Evolutionary conservation across 768 basidiomycete genomes (phyloP).

Genomic region (Termitomyces sp.): DNA sequence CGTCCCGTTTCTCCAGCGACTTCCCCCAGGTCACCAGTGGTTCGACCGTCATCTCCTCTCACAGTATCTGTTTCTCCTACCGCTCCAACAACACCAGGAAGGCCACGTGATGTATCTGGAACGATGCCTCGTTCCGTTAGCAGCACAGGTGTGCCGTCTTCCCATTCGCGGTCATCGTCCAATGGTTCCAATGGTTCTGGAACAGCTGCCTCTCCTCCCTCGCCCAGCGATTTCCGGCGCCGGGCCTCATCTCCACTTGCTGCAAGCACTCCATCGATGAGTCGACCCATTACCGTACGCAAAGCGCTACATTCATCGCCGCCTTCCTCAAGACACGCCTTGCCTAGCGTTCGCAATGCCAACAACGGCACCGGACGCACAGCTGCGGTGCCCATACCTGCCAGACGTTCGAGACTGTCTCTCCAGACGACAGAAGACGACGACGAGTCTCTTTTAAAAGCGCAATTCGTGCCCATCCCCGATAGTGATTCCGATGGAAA

Average conservation of each 20-base stretch:
- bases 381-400: slow-evolving; percentile 27
- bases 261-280: slow-evolving; percentile 21
- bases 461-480: slow-evolving; percentile 70
- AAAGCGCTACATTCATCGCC: slow-evolving; percentile 34
- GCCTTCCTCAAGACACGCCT: slow-evolving; percentile 22
- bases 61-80: slow-evolving; percentile 44
- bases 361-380: slow-evolving; percentile 18
- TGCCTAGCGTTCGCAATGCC: slow-evolving; percentile 23
- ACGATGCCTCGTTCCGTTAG: slow-evolving; percentile 40
- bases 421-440: slow-evolving; percentile 30
- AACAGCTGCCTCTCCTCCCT: slow-evolving; percentile 35
- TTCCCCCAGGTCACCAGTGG: slow-evolving; percentile 28
- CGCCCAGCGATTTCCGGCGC: slow-evolving; percentile 33
- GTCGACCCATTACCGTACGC: slow-evolving; percentile 29
- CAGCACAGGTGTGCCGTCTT: slow-evolving; percentile 20
- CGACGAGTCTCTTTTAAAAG: slow-evolving; percentile 64
- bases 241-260: slow-evolving; percentile 49
- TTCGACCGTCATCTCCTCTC: slow-evolving; percentile 44
- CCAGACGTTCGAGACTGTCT: slow-evolving; percentile 38
- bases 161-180: slow-evolving; percentile 37
- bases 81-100: slow-evolving; percentile 34
- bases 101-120: slow-evolving; percentile 25
- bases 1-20: slow-evolving; percentile 38
- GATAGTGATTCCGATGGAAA: slow-evolving; percentile 68
- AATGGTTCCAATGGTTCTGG: slow-evolving; percentile 27